Percentiles rank a stretch among this genome's conserved stretches.
phyloP scores from a whole-genome alignment of 2,329 filamentous ascomycete genomes.

The Pseudogymnoascus sp. region DNA sequence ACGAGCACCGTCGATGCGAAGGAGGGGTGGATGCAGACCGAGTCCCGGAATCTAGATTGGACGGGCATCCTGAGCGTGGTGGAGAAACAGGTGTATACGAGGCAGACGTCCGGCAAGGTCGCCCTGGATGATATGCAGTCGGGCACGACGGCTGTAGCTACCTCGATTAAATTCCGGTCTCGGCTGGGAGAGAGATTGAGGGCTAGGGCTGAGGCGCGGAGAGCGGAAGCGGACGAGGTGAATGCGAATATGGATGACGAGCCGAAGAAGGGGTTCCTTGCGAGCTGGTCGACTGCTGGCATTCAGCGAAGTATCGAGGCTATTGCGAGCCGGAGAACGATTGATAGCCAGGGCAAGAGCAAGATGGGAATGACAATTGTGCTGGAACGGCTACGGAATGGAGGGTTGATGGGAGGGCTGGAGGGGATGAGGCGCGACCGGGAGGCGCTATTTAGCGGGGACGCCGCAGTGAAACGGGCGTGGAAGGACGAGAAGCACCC shows the following conservation, averaged over 20 bases:
- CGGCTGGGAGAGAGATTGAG: conserved; percentile 54
- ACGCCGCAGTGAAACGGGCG: not conserved
- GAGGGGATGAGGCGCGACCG: conserved; percentile 61
- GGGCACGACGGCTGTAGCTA: conserved; percentile 56
- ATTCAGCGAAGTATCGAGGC: conserved; percentile 73
- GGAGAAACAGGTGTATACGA: conserved; percentile 62
- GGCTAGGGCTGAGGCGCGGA: conserved; percentile 29
- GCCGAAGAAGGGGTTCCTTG: conserved; percentile 41
- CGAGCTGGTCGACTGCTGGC: conserved; percentile 57
- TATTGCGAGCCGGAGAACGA: conserved; percentile 67
- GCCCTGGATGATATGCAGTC: conserved; percentile 20
- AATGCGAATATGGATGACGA: conserved; percentile 38
- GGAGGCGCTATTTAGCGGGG: conserved; percentile 13
- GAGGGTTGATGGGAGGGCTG: conserved; percentile 60
- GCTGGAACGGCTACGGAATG: conserved; percentile 59
- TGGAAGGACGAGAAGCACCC: not conserved
- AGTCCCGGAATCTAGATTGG: conserved; percentile 74
- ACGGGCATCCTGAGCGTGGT: conserved; percentile 71
- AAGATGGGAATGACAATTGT: conserved; percentile 78
- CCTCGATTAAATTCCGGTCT: conserved; percentile 66
- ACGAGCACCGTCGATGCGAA: conserved; percentile 70
- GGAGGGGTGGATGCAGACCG: conserved; percentile 75
- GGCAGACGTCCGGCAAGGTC: conserved; percentile 6
- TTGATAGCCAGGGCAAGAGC: conserved; percentile 70
- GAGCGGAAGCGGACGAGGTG: conserved; percentile 30